These are phyloP conservation scores for Ulota crispa DNA, from an alignment of 225 moss, liverwort and hornwort species.

Conservation along the genomic window DNA sequence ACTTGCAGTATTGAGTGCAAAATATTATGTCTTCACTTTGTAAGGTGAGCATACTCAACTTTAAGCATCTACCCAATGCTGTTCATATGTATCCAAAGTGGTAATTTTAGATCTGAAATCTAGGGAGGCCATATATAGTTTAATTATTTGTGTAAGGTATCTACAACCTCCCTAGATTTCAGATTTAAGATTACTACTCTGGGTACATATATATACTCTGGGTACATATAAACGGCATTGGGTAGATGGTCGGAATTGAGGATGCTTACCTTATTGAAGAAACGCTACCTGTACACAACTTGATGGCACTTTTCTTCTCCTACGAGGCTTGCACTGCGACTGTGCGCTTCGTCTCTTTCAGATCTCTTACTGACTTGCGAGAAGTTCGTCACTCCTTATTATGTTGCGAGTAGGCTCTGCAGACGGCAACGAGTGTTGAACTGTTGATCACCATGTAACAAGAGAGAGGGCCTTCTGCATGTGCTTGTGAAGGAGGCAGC, in stretches of 20 bases:
- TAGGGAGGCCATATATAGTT: too few species aligned
- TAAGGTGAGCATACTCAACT: too few species aligned
- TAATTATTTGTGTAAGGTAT: too few species aligned
- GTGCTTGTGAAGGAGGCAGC: not conserved
- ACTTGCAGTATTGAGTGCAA: too few species aligned
- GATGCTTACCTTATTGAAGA: not conserved
- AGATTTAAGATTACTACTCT: too few species aligned
- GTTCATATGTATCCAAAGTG: too few species aligned
- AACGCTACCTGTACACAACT: not conserved
- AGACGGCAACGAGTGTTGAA: not conserved
- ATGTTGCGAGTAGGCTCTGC: not conserved
- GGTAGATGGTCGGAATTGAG: too few species aligned
- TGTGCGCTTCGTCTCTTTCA: not conserved
- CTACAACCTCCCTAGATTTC: too few species aligned
- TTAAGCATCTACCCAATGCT: too few species aligned
- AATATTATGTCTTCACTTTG: not conserved
- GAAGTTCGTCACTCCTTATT: not conserved
- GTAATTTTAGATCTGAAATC: too few species aligned
- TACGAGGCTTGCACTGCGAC: constrained; percentile 11
- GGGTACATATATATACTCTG: too few species aligned
- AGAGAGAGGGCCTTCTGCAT: not conserved
- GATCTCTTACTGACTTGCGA: not conserved
- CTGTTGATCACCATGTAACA: not conserved
- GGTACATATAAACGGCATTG: too few species aligned
- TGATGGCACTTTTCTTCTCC: not conserved